These are phyloP conservation scores for Paxillus involutus DNA, from an alignment of 768 basidiomycete genomes.

Conservation along the genomic window DNA sequence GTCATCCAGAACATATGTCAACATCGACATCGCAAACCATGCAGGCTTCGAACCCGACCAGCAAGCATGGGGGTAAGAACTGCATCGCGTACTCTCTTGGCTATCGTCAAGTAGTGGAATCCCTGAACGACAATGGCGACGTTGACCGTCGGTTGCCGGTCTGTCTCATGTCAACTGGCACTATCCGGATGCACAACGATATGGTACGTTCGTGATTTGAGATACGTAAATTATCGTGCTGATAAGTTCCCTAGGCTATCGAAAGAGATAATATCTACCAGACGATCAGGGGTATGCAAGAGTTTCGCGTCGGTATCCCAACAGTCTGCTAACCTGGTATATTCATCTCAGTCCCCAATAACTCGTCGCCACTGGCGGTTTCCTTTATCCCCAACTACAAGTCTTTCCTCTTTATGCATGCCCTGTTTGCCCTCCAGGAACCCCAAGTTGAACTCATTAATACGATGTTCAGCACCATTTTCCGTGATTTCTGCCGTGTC, in stretches of 20 bases:
- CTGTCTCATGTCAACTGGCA: slow-evolving; percentile 22
- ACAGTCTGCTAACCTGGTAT: neutral
- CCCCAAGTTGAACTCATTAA: slow-evolving; percentile 20
- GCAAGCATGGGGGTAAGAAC: slow-evolving; percentile 12
- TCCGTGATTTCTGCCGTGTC: slow-evolving; percentile 21
- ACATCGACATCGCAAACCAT: slow-evolving; percentile 11
- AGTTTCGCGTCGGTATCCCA: neutral
- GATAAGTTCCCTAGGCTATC: slow-evolving; percentile 10
- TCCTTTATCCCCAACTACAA: slow-evolving; percentile 21
- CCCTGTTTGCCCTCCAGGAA: slow-evolving; percentile 21
- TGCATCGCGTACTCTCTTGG: slow-evolving; percentile 23
- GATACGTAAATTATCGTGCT: neutral
- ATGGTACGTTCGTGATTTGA: slow-evolving; percentile 7
- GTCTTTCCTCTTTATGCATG: slow-evolving; percentile 23
- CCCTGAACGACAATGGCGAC: slow-evolving; percentile 6
- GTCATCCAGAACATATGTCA: slow-evolving; percentile 21
- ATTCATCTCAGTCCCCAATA: slow-evolving; percentile 8
- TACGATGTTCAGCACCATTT: slow-evolving; percentile 19
- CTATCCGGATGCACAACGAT: slow-evolving; percentile 19
- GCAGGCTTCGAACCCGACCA: slow-evolving; percentile 9
- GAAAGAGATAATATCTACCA: slow-evolving; percentile 11
- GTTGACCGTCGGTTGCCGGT: slow-evolving; percentile 13
- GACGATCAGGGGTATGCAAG: slow-evolving; percentile 3
- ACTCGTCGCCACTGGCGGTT: slow-evolving; percentile 14
- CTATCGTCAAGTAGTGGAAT: slow-evolving; percentile 9